phyloP scores from a whole-genome alignment of 805 yeast genomes.

The Debaryomyces maramus region DNA sequence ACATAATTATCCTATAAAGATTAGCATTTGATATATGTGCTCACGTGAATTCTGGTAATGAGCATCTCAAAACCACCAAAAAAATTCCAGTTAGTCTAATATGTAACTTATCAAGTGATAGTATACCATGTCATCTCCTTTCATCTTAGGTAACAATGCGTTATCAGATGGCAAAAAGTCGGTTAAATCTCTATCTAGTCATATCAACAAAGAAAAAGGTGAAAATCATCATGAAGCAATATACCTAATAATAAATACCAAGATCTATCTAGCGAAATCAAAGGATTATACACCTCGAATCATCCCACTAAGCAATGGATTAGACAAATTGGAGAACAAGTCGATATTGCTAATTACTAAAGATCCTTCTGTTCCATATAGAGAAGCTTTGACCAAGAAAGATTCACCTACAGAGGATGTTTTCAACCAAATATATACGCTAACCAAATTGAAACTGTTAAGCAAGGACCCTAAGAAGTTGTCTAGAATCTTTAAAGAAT shows the following conservation, averaged over 20 bases:
- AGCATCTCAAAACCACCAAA: not conserved
- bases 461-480: slow-evolving; percentile 45
- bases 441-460: slow-evolving; percentile 54
- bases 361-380: slow-evolving; percentile 65
- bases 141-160: slow-evolving; percentile 18
- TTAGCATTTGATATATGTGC: not conserved
- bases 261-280: slow-evolving; percentile 22
- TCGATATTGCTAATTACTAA: slow-evolving; percentile 66
- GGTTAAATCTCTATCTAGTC: slow-evolving; percentile 14
- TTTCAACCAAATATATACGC: slow-evolving; percentile 60
- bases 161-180: slow-evolving; percentile 13
- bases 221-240: slow-evolving; percentile 21
- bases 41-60: not conserved
- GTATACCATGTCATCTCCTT: slow-evolving; percentile 8
- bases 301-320: slow-evolving; percentile 52
- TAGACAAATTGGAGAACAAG: slow-evolving; percentile 49
- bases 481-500: slow-evolving; percentile 54
- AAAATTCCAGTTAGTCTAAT: not conserved
- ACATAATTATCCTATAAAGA: no score
- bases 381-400: slow-evolving; percentile 47
- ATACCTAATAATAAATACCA: slow-evolving; percentile 35
- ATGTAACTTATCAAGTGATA: not conserved
- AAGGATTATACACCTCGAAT: slow-evolving; percentile 45
- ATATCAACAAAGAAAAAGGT: slow-evolving; percentile 14
- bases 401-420: slow-evolving; percentile 58